A percentile compares a stretch with the other conserved stretches of the same genome.
Conservation (phyloP, 2,329 filamentous ascomycete species). For the Ceratocystiopsis sp. region DNA sequence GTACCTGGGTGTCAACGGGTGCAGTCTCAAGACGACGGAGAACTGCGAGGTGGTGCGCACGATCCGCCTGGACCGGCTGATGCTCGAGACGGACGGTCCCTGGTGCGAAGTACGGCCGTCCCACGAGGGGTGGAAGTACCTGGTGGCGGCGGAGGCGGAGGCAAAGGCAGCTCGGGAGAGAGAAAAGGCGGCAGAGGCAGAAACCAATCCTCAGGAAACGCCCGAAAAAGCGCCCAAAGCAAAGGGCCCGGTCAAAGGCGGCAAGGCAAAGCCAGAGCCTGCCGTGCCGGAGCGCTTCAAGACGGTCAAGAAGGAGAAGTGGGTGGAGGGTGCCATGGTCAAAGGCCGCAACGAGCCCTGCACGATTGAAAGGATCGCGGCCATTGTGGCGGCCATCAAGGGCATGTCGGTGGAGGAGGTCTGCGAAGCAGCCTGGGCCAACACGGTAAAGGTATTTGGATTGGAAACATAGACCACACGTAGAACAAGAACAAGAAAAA, state of each 20-base stretch:
- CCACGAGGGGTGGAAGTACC: slow-evolving; percentile 67
- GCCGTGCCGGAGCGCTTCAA: slow-evolving; percentile 59
- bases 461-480: slow-evolving; percentile 2
- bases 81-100: slow-evolving; percentile 93
- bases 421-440: slow-evolving; percentile 70
- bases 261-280: slow-evolving; percentile 36
- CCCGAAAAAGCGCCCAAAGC: no score
- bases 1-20: slow-evolving; percentile 91
- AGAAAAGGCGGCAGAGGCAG: slow-evolving; percentile 8
- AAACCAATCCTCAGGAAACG: no score
- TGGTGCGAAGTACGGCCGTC: slow-evolving; percentile 91
- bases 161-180: slow-evolving; percentile 2
- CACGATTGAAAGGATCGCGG: slow-evolving; percentile 72
- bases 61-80: slow-evolving; percentile 62
- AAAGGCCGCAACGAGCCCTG: slow-evolving; percentile 92
- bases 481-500: not conserved
- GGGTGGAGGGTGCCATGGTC: slow-evolving; percentile 71
- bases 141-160: slow-evolving; percentile 15
- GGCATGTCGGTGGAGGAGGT: slow-evolving; percentile 64
- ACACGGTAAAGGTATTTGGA: slow-evolving; percentile 66
- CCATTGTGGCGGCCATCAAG: slow-evolving; percentile 76
- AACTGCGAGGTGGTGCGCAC: slow-evolving; percentile 73
- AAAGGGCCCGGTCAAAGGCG: no score
- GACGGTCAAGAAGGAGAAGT: slow-evolving; percentile 91
- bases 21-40: slow-evolving; percentile 84